Percentiles rank a stretch among this genome's conserved stretches.
These are phyloP conservation scores for Mallotus repandus DNA, from an alignment of 441 rosid genomes.

Conservation along the genomic window DNA sequence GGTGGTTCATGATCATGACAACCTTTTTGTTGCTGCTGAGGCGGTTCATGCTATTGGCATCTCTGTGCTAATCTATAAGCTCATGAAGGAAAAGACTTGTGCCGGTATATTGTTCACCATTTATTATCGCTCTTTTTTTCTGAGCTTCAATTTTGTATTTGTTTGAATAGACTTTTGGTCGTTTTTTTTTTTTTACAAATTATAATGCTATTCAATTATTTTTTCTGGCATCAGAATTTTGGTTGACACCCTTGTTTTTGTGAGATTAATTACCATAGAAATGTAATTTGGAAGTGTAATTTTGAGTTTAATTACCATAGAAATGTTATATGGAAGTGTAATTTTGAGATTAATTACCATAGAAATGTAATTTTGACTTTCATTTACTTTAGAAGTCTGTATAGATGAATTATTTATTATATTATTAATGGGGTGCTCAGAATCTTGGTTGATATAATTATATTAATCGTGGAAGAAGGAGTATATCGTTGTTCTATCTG, in stretches of 20 bases:
- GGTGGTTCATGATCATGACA: slow-evolving; percentile 65
- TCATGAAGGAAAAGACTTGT: slow-evolving; percentile 87
- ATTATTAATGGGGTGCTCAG: neutral
- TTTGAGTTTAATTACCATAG: too few relatives aligned
- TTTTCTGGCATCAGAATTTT: neutral
- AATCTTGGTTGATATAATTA: neutral
- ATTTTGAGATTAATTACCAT: too few relatives aligned
- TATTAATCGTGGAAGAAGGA: neutral
- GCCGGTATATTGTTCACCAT: slow-evolving; percentile 46
- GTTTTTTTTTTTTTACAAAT: neutral
- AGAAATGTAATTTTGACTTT: too few relatives aligned
- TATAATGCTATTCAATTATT: neutral
- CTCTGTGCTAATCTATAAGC: slow-evolving; percentile 84
- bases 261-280: too few relatives aligned
- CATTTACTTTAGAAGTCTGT: neutral
- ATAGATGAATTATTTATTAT: too few relatives aligned
- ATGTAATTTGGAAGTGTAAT: neutral
- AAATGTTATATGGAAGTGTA: too few relatives aligned
- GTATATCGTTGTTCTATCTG: neutral
- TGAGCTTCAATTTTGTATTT: neutral
- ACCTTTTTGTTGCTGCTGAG: slow-evolving; percentile 89
- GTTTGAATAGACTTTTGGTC: neutral
- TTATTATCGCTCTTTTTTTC: neutral
- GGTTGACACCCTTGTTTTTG: too few relatives aligned
- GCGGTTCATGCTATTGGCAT: slow-evolving; percentile 91